Percentiles rank a stretch among this genome's conserved stretches.
Evolutionary conservation across 2,329 filamentous ascomycete genomes (phyloP).

Genomic region (Talaromyces pinophilus): DNA sequence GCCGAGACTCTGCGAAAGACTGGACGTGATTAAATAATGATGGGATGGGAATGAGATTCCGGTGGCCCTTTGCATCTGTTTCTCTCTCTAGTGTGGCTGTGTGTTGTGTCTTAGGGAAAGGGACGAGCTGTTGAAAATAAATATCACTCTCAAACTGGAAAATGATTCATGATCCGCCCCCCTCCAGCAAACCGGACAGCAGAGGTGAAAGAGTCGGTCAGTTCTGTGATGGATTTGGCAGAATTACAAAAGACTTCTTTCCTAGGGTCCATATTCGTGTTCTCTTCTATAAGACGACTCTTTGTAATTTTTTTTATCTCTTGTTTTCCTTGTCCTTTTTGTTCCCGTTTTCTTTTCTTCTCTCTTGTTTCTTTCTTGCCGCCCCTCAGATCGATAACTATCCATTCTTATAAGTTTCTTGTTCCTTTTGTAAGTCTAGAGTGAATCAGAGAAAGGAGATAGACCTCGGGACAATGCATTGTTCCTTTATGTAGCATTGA

Average conservation of each 20-base stretch:
- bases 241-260: constrained; percentile 18
- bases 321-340: constrained; percentile 9
- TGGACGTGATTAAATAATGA: constrained; percentile 48
- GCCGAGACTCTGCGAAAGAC: constrained; percentile 78
- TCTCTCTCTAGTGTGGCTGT: constrained; percentile 5
- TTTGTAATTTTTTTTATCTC: constrained; percentile 21
- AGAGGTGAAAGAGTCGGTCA: constrained; percentile 13
- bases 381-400: constrained; percentile 13
- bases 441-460: background rate
- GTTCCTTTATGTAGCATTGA: background rate
- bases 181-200: background rate
- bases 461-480: background rate
- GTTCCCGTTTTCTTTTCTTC: constrained; percentile 2
- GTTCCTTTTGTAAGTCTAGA: too few relatives aligned
- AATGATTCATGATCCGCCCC: constrained; percentile 2
- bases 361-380: background rate
- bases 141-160: constrained; percentile 21
- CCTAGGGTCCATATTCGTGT: constrained; percentile 17
- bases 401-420: constrained; percentile 5
- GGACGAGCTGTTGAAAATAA: constrained; percentile 18
- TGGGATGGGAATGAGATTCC: background rate
- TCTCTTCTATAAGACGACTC: constrained; percentile 18
- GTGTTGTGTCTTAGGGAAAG: constrained; percentile 4
- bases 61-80: constrained; percentile 15
- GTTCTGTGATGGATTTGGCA: constrained; percentile 19